Base-by-base conservation (phyloP, 1,284 basidiomycete genomes). In the Meira nashicola region DNA sequence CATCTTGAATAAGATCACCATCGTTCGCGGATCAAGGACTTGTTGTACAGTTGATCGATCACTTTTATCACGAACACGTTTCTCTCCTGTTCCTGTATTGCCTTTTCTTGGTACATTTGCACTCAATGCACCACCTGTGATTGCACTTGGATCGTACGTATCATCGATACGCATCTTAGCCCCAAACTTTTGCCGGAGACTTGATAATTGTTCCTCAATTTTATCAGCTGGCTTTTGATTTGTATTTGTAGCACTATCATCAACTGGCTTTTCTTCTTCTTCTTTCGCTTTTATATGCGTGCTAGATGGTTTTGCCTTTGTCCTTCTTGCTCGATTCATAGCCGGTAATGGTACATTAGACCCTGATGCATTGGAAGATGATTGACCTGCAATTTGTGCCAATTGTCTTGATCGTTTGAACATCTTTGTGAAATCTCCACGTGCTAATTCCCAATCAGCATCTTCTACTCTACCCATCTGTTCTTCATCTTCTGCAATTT, bases 1-100 rank as follows among this genome's bases (percentile, higher is more conserved):
- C 73, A 77, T 74, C 64, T 77, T 77, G 66, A 71, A 76, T 15
- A 77, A 61, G 38, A 77, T 76, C 41, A 75, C 43, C 56, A 76
- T 60, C 55, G 76, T 77, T 17, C 76, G 66, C 7, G 76, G 75
- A 50, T 77, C 76, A 28, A 77, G 64, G 14, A 77, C 76, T 39
- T 73, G 71, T 59, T 77, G 68, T n/a, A 68, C 64, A 37, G 76
- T 77, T 33, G 76, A 74, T 19, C 76, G 65, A 56, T 76, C 74
- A 17, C 73, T 66, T 66, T 77, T 77, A 65, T 77, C 76, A 55
- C 73, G 74, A 47, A 68, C 65, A 11, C 68, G 60, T n/a, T 57
- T 62, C 25, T 68, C 67, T 8, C 63, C 67, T 10, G 60, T 61
- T 23, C 67, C 64, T 2, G 63, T 61, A 25, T 64, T 66, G 41